These are phyloP conservation scores for Gentiana macrophylla DNA, from an alignment of 257 asterid genomes.

Conservation along the genomic window DNA sequence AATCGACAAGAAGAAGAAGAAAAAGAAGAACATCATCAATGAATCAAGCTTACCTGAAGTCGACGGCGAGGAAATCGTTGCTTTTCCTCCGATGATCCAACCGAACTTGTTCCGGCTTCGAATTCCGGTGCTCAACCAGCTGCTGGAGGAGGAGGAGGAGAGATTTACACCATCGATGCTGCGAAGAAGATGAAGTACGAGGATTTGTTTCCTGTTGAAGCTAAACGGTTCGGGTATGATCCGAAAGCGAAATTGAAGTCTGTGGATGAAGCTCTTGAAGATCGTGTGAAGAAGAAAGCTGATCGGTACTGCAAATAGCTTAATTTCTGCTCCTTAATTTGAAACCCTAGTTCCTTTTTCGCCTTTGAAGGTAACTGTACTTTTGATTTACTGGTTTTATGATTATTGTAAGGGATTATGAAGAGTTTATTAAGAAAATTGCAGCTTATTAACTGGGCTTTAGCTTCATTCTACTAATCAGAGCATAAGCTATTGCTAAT, in stretches of 20 bases:
- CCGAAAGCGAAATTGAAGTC: constrained; percentile 54
- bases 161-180: constrained; percentile 81
- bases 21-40: constrained; percentile 43
- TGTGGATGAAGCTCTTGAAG: constrained; percentile 89
- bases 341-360: constrained; percentile 1
- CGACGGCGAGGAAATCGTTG: constrained; percentile 5
- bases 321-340: not conserved
- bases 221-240: constrained; percentile 73
- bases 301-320: constrained; percentile 88
- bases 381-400: no score
- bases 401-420: no score
- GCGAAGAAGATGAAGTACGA: constrained; percentile 97
- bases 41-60: not conserved
- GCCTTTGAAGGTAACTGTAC: not conserved
- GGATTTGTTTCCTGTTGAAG: constrained; percentile 79
- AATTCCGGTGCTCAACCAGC: constrained; percentile 27
- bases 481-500: constrained; percentile 69
- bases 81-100: constrained; percentile 12
- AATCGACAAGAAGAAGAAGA: constrained; percentile 70
- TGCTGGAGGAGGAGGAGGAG: constrained; percentile 9
- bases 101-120: constrained; percentile 27
- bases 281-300: constrained; percentile 92
- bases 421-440: no score
- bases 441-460: no score
- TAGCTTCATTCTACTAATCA: constrained; percentile 19